Conservation (phyloP, 768 basidiomycete species). For the Boletus bicolor region DNA sequence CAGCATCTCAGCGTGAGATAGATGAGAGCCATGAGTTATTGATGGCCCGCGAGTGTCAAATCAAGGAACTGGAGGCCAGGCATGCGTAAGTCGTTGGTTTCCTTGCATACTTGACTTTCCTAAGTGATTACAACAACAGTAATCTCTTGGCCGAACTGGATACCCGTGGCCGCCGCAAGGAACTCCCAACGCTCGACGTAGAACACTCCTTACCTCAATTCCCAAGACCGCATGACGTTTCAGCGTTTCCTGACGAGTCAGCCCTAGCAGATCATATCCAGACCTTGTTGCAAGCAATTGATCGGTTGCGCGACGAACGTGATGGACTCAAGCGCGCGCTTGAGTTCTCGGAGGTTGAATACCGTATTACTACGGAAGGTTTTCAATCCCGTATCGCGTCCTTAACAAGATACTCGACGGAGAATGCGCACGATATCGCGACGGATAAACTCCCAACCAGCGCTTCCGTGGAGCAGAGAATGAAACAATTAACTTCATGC, state of each 20-base stretch:
- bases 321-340: slow-evolving; percentile 60
- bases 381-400: slow-evolving; percentile 48
- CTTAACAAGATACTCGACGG: slow-evolving; percentile 25
- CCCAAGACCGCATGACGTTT: not conserved
- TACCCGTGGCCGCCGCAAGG: not conserved
- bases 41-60: slow-evolving; percentile 20
- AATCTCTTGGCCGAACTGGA: slow-evolving; percentile 22
- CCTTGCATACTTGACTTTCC: not conserved
- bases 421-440: slow-evolving; percentile 18
- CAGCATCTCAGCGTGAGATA: slow-evolving; percentile 36
- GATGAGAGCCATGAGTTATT: slow-evolving; percentile 21
- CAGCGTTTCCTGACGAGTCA: slow-evolving; percentile 18
- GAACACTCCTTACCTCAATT: not conserved
- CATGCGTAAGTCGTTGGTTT: slow-evolving; percentile 26
- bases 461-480: slow-evolving; percentile 8
- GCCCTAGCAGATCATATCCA: slow-evolving; percentile 43
- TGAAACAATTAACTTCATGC: slow-evolving; percentile 33
- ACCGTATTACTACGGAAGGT: slow-evolving; percentile 58
- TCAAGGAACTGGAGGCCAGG: slow-evolving; percentile 21
- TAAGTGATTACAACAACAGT: slow-evolving; percentile 11
- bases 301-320: slow-evolving; percentile 65
- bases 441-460: slow-evolving; percentile 1
- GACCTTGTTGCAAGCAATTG: slow-evolving; percentile 57
- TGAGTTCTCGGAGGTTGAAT: slow-evolving; percentile 67
- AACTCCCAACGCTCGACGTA: not conserved